phyloP scores from a whole-genome alignment of 352 stramenopile species.

The Phytophthora sojae region DNA sequence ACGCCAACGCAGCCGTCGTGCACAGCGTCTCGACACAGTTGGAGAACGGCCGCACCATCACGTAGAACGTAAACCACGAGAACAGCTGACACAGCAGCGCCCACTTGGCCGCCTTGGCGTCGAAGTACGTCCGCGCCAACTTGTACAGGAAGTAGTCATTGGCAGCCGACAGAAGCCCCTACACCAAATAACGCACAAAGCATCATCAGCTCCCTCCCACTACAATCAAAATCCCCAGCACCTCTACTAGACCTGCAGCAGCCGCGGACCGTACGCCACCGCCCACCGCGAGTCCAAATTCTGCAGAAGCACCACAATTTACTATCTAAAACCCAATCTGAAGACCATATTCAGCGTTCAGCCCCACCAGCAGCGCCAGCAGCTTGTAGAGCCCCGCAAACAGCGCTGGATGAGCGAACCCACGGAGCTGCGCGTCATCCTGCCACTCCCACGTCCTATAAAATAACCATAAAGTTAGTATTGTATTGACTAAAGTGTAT shows the following conservation, averaged over 20 bases:
- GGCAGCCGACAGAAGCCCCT: conserved; percentile 66
- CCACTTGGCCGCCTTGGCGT: conserved; percentile 70
- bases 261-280: conserved; percentile 77
- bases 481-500: background rate
- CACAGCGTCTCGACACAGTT: conserved; percentile 88
- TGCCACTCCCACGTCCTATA: conserved; percentile 90
- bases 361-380: conserved; percentile 62
- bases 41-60: conserved; percentile 87
- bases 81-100: conserved; percentile 77
- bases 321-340: background rate
- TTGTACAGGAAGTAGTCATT: conserved; percentile 86
- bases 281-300: conserved; percentile 84
- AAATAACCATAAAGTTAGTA: background rate
- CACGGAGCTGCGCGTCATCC: conserved; percentile 67
- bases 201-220: background rate
- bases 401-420: conserved; percentile 79
- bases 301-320: conserved; percentile 32
- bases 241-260: conserved; percentile 60
- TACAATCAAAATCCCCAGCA: background rate
- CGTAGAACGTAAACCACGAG: conserved; percentile 90
- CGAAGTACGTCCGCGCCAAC: conserved; percentile 69
- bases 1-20: conserved; percentile 72
- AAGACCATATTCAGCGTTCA: background rate
- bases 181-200: background rate
- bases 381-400: conserved; percentile 87